Conservation (phyloP, 345 rosid species). For the Nephelium lappaceum region DNA sequence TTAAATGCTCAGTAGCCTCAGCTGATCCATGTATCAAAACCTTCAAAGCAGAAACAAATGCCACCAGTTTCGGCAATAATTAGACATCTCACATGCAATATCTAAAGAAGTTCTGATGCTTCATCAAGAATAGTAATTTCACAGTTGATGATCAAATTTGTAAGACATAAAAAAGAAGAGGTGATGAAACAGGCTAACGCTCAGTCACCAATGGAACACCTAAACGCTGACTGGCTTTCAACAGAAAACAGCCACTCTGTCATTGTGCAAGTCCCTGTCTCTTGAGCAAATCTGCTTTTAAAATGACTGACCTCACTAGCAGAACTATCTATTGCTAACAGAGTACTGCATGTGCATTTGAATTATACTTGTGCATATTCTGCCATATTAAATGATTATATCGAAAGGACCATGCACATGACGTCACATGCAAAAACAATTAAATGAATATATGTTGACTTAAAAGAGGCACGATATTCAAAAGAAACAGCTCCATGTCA, state of each 20-base stretch:
- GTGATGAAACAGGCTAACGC: background rate
- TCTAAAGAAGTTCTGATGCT: background rate
- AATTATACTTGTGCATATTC: background rate
- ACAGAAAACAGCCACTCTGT: background rate
- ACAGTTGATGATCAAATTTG: conserved; percentile 4
- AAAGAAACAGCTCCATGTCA: background rate
- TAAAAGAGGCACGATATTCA: background rate
- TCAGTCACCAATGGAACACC: background rate
- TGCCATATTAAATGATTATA: too few species aligned
- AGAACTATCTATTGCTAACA: background rate
- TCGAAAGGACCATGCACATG: background rate
- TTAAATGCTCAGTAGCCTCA: conserved; percentile 96
- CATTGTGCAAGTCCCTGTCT: background rate
- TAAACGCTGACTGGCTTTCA: background rate
- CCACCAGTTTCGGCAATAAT: conserved; percentile 5
- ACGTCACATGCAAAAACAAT: conserved; percentile 12
- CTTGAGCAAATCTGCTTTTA: background rate
- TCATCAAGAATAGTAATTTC: background rate
- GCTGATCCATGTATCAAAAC: conserved; percentile 98
- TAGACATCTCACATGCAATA: background rate
- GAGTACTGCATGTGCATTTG: too few species aligned
- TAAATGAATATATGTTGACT: background rate
- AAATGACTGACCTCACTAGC: conserved; percentile 1
- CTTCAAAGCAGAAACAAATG: conserved; percentile 35
- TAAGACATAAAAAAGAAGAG: background rate